Evolutionary conservation across 2,329 filamentous ascomycete genomes (phyloP).

Genomic region (Venturia carpophila): DNA sequence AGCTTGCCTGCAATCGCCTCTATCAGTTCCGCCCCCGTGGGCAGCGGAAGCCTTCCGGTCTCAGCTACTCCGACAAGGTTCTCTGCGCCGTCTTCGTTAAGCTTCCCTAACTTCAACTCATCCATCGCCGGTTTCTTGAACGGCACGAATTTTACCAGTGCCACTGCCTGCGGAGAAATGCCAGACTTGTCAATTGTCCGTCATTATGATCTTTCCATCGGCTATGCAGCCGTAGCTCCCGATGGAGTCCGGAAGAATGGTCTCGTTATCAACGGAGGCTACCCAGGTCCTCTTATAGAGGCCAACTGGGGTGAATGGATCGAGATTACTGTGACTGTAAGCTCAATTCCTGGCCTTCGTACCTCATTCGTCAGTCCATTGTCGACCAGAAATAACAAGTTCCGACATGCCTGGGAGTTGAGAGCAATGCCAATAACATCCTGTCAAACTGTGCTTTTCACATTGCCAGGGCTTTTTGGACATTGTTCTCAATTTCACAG

Average conservation of each 20-base stretch:
- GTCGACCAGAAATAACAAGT: too few relatives aligned
- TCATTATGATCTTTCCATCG: slow-evolving; percentile 25
- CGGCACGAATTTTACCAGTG: slow-evolving; percentile 20
- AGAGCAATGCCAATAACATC: neutral
- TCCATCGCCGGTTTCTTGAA: neutral
- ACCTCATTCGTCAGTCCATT: too few relatives aligned
- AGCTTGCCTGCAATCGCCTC: neutral
- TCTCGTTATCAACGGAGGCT: slow-evolving; percentile 31
- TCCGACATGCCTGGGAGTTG: neutral
- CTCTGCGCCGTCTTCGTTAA: neutral
- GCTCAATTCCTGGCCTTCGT: neutral
- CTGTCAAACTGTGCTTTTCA: slow-evolving; percentile 19
- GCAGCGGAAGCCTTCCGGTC: neutral
- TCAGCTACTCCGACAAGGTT: neutral
- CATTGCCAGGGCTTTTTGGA: slow-evolving; percentile 13
- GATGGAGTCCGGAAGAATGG: slow-evolving; percentile 27
- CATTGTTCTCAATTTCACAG: neutral
- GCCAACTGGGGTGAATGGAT: slow-evolving; percentile 33
- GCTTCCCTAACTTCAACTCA: slow-evolving; percentile 4
- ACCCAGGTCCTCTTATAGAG: slow-evolving; percentile 31
- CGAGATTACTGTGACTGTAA: slow-evolving; percentile 14
- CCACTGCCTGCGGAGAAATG: slow-evolving; percentile 24
- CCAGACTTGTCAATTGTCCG: slow-evolving; percentile 30
- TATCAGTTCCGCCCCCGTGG: neutral
- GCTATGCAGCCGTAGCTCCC: slow-evolving; percentile 21